Evolutionary conservation across 306 rosid genomes (phyloP).

Genomic region (Lablab purpureus): DNA sequence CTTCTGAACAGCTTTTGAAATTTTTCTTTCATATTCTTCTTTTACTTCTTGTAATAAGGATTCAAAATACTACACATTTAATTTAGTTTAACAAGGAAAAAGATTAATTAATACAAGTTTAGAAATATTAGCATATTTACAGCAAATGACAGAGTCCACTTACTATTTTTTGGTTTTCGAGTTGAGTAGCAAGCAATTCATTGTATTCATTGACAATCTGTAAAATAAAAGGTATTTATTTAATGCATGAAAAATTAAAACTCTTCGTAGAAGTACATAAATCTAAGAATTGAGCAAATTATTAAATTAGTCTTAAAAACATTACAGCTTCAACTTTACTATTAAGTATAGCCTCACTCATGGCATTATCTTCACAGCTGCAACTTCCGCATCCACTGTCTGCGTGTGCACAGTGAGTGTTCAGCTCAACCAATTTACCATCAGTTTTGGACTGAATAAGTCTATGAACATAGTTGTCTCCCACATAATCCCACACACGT

Average conservation of each 20-base stretch:
- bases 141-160: constrained; percentile 42
- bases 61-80: constrained; percentile 80
- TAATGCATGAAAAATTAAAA: constrained; percentile 21
- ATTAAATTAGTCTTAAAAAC: constrained; percentile 40
- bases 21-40: constrained; percentile 78
- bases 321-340: constrained; percentile 97
- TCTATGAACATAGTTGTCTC: constrained; percentile 96
- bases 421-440: constrained; percentile 91
- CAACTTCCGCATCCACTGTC: constrained; percentile 74
- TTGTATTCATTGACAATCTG: constrained; percentile 95
- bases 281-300: constrained; percentile 1
- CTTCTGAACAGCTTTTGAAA: constrained; percentile 77
- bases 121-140: constrained; percentile 12
- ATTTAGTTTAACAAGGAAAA: constrained; percentile 35
- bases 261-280: constrained; percentile 25
- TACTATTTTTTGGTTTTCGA: constrained; percentile 90
- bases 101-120: not conserved
- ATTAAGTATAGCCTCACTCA: constrained; percentile 80
- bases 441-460: constrained; percentile 94
- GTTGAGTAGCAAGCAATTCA: constrained; percentile 88
- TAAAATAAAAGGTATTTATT: constrained; percentile 32
- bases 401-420: constrained; percentile 66
- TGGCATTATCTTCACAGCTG: constrained; percentile 71
- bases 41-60: constrained; percentile 86
- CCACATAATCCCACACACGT: constrained; percentile 96